Evolutionary conservation across 352 stramenopile species (phyloP), one percentile per base, ranked within the genome.

Genomic region (Globisporangium nodosum): DNA sequence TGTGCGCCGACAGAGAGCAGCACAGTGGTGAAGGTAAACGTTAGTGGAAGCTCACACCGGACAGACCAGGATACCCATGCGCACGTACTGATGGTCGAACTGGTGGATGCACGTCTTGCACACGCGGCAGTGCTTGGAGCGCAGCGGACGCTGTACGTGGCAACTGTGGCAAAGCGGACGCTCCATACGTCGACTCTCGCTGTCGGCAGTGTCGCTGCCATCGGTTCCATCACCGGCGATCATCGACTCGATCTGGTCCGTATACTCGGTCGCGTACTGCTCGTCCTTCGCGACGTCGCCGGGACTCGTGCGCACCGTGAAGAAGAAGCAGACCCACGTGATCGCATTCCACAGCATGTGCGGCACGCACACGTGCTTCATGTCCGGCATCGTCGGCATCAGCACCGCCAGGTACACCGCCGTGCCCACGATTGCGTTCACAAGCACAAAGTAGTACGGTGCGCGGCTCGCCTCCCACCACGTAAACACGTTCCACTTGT

Each of bases 41-140:
- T 12, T 39, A 39, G 33, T 18, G 21, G 5, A 54, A 0, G 42
- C 27, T 81, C 74, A 66, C 79, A 89, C 80, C 46, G n/a, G 3
- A 27, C 24, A 27, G 81, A 97, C 98, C 12, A 94, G 94, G 56
- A 95, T 97, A 65, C 75, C 86, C 15, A 37, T 13, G 40, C 12
- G 33, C 8, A 87, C 80, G 67, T 87, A 92, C 84, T 99, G 96
- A 84, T 99, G 97, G 69, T 99, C 97, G 76, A 99, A 99, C 51
- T 97, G 90, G 52, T 97, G 79, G 46, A 98, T 87, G 53, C 95
- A 98, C 27, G 81, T 81, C 65, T 96, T 91, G 78, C 95, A 98
- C 21, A 98, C 80, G 30, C 87, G 83, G 54, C 85, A 95, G 64
- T 95, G 85, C 58, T 95, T 95, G 60, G 83, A 73, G n/a, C 85